Conservation (phyloP, 2,329 filamentous ascomycete species). For the Epichloe festucae region DNA sequence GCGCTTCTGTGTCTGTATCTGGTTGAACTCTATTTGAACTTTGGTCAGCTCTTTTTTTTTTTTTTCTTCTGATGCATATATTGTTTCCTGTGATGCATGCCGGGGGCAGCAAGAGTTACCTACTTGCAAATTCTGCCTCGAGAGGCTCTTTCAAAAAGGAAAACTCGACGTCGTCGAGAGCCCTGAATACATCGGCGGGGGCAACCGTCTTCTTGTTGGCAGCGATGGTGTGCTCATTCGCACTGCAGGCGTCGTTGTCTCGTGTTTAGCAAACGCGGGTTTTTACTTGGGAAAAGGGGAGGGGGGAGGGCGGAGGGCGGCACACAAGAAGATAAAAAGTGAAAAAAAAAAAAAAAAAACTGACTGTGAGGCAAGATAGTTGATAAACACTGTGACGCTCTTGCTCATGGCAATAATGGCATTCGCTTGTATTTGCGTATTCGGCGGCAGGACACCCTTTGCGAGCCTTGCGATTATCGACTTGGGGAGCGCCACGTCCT, state of each 20-base stretch:
- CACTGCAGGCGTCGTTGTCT: conserved; percentile 30
- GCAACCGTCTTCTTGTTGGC: conserved; percentile 68
- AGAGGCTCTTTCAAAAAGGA: conserved; percentile 59
- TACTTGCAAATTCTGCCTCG: conserved; percentile 66
- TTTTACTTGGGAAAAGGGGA: too few relatives aligned
- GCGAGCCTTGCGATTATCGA: conserved; percentile 70
- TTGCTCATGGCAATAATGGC: conserved; percentile 69
- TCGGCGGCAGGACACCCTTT: conserved; percentile 66
- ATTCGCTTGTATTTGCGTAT: conserved; percentile 74
- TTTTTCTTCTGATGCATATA: too few relatives aligned
- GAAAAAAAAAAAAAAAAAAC: neutral
- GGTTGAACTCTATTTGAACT: conserved; percentile 47
- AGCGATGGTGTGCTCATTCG: conserved; percentile 55
- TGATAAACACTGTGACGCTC: conserved; percentile 74
- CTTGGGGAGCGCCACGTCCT: conserved; percentile 68
- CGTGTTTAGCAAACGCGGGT: neutral
- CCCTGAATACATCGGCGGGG: conserved; percentile 62
- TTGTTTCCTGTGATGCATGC: too few relatives aligned
- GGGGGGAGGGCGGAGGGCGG: too few relatives aligned
- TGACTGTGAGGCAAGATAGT: conserved; percentile 63
- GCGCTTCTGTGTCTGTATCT: conserved; percentile 60
- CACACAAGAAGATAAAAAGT: too few relatives aligned
- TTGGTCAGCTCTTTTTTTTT: too few relatives aligned
- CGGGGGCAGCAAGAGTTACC: conserved; percentile 15
- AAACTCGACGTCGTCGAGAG: conserved; percentile 65